Conservation (phyloP, 1,284 basidiomycete species). For the Leucoagaricus sp. region DNA sequence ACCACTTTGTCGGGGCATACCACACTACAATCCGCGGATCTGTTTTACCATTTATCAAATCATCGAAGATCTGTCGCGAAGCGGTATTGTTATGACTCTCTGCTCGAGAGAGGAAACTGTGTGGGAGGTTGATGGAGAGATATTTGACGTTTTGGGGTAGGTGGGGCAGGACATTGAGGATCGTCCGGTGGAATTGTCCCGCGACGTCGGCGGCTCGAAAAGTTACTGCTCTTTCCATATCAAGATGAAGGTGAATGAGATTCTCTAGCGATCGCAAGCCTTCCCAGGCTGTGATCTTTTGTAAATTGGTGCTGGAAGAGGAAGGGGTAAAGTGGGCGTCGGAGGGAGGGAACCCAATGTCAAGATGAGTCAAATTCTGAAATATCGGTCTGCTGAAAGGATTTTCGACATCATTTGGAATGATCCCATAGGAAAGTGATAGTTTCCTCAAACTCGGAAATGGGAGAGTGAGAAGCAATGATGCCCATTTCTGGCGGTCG, state of each 20-base stretch:
- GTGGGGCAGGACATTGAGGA: background rate
- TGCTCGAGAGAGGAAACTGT: background rate
- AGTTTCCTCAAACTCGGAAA: background rate
- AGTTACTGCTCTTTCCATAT: background rate
- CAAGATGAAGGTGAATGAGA: constrained; percentile 6
- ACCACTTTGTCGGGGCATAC: background rate
- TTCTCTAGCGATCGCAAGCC: background rate
- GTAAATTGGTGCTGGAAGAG: background rate
- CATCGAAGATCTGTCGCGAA: background rate
- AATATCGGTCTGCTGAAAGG: background rate
- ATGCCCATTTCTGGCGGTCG: background rate
- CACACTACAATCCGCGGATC: constrained; percentile 2
- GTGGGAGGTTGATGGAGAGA: constrained; percentile 1
- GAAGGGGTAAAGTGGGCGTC: background rate
- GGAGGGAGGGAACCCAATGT: background rate
- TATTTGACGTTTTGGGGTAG: background rate
- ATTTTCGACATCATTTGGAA: background rate
- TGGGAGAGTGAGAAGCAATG: background rate
- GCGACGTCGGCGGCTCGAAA: background rate
- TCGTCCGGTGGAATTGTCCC: background rate
- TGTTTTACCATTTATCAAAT: constrained; percentile 2
- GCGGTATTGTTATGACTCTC: background rate
- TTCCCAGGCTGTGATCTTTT: background rate
- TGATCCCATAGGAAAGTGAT: background rate
- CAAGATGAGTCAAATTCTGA: background rate